These are phyloP conservation scores for Jaapia argillacea DNA, from an alignment of 768 basidiomycete genomes.

Conservation along the genomic window DNA sequence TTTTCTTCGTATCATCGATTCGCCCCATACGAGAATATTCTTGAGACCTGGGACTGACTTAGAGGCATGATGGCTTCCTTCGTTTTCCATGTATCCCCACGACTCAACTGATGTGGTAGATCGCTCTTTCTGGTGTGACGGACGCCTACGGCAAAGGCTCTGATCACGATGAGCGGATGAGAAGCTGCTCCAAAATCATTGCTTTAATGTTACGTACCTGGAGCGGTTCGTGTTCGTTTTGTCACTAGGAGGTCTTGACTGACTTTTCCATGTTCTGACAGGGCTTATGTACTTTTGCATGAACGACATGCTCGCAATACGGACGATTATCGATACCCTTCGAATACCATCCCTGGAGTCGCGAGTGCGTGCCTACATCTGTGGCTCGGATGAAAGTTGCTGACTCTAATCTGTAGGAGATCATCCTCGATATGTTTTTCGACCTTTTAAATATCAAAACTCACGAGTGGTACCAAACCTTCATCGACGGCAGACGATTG, in stretches of 20 bases:
- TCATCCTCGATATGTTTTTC: slow-evolving; percentile 90
- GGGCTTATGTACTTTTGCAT: slow-evolving; percentile 93
- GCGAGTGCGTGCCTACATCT: slow-evolving; percentile 40
- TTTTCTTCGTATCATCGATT: slow-evolving; percentile 79
- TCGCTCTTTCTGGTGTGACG: slow-evolving; percentile 82
- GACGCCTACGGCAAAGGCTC: slow-evolving; percentile 84
- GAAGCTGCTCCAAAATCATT: slow-evolving; percentile 67
- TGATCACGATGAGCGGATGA: slow-evolving; percentile 72
- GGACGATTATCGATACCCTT: slow-evolving; percentile 75
- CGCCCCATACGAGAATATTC: slow-evolving; percentile 71
- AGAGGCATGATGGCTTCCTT: slow-evolving; percentile 45
- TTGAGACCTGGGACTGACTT: slow-evolving; percentile 78
- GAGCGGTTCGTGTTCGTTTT: slow-evolving; percentile 57
- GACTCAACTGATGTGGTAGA: slow-evolving; percentile 32
- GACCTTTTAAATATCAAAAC: slow-evolving; percentile 86
- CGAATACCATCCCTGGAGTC: slow-evolving; percentile 83
- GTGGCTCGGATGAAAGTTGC: slow-evolving; percentile 1
- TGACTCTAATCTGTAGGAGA: slow-evolving; percentile 46
- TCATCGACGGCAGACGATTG: slow-evolving; percentile 79
- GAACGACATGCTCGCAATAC: slow-evolving; percentile 79
- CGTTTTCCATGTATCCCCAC: not conserved
- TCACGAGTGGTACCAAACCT: slow-evolving; percentile 88
- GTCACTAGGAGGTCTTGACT: not conserved
- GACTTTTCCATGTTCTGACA: slow-evolving; percentile 12
- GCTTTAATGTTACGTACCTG: slow-evolving; percentile 82